Evolutionary conservation across 495 filamentous ascomycete genomes (phyloP).

Genomic region (Thozetella sp.): DNA sequence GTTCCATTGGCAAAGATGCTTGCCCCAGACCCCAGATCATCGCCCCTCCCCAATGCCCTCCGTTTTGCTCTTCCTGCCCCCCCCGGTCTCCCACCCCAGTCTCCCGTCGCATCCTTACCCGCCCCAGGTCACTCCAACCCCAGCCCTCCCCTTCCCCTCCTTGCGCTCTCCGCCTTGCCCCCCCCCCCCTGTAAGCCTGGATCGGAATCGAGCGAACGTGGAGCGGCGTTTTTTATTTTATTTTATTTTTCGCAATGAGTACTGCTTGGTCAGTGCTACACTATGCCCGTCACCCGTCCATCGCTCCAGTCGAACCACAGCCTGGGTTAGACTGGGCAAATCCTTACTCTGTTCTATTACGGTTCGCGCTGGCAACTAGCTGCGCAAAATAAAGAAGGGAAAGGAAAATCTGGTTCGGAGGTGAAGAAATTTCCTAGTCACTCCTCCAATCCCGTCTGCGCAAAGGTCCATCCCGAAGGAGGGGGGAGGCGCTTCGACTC

Average conservation of each 20-base stretch:
- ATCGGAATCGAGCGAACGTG: conserved; percentile 1
- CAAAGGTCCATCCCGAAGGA: too few species aligned
- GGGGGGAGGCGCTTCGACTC: too few species aligned
- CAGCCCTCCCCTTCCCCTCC: not conserved
- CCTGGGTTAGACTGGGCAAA: too few species aligned
- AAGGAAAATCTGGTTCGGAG: too few species aligned
- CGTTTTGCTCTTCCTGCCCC: not conserved
- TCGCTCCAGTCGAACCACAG: too few species aligned
- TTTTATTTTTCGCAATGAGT: too few species aligned
- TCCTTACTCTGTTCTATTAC: too few species aligned
- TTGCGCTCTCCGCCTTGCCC: not conserved
- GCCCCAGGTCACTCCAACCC: not conserved
- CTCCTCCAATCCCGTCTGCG: too few species aligned
- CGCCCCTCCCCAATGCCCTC: not conserved
- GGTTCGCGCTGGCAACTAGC: too few species aligned
- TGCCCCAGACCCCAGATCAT: not conserved
- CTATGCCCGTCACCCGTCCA: not conserved
- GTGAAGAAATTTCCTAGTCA: too few species aligned
- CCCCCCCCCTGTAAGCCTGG: not conserved
- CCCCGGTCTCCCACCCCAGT: not conserved
- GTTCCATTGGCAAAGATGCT: not conserved
- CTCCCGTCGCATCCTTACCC: not conserved
- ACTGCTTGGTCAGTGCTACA: too few species aligned
- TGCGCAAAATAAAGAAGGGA: too few species aligned
- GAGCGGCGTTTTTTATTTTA: not conserved